These are phyloP conservation scores for Cystobasidium slooffiae DNA, from an alignment of 1,284 basidiomycete species.

Conservation along the genomic window DNA sequence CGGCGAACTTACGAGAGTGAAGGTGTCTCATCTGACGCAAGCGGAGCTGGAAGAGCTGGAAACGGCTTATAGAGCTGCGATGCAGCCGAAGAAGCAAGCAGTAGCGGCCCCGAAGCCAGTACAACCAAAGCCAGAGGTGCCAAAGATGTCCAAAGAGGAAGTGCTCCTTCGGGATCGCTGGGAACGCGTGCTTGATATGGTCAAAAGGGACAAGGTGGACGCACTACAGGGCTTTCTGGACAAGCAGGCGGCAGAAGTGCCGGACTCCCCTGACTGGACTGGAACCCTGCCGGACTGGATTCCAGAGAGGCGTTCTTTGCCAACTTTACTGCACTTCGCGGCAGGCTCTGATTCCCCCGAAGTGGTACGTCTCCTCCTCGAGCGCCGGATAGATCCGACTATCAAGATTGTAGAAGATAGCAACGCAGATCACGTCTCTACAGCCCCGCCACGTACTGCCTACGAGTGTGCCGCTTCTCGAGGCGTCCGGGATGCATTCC, in stretches of 20 bases:
- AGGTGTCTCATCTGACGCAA: conserved; percentile 82
- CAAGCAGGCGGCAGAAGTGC: conserved; percentile 67
- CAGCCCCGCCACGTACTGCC: conserved; percentile 62
- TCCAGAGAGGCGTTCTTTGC: conserved; percentile 60
- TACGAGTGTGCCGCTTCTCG: conserved; percentile 82
- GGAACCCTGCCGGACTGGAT: conserved; percentile 69
- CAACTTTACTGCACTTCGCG: conserved; percentile 79
- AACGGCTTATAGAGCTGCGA: conserved; percentile 79
- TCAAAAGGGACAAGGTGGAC: conserved; percentile 79
- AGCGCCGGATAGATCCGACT: conserved; percentile 78
- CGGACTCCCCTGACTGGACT: conserved; percentile 61
- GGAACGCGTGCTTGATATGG: conserved; percentile 82
- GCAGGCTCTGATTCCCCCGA: conserved; percentile 75
- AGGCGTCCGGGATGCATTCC: conserved; percentile 79
- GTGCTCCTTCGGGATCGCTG: conserved; percentile 75
- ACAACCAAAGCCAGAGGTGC: conserved; percentile 61
- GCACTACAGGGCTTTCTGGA: conserved; percentile 79
- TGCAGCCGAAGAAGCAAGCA: conserved; percentile 61
- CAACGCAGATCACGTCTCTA: background rate
- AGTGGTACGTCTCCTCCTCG: conserved; percentile 76
- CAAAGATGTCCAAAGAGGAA: conserved; percentile 76
- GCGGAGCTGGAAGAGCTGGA: conserved; percentile 82
- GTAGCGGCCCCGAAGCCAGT: conserved; percentile 54
- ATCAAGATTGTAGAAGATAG: background rate
- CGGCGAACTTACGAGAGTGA: conserved; percentile 81